A percentile compares a stretch with the other conserved stretches of the same genome.
Evolutionary conservation across 2,329 filamentous ascomycete genomes (phyloP).

Genomic region (Colletotrichum echinochloae): DNA sequence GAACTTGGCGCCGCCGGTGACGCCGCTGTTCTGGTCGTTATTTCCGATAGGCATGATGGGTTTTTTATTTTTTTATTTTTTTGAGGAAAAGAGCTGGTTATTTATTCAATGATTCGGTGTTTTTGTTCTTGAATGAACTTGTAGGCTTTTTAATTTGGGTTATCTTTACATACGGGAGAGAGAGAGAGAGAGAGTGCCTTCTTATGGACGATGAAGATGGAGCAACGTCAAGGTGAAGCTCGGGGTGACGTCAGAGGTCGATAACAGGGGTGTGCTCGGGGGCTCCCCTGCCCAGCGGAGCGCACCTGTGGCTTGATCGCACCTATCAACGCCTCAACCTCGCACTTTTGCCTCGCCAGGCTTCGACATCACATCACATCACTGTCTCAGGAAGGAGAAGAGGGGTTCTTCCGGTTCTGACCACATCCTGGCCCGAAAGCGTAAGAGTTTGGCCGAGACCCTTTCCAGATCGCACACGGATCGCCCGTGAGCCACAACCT

Average conservation of each 20-base stretch:
- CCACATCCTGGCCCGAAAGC: constrained; percentile 15
- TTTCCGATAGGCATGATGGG: constrained; percentile 43
- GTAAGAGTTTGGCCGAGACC: not conserved
- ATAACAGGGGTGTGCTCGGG: not conserved
- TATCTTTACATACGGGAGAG: not conserved
- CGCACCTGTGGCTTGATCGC: constrained; percentile 27
- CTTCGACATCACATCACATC: constrained; percentile 37
- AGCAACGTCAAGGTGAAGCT: not conserved
- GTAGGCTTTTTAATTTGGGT: not conserved
- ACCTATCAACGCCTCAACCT: constrained; percentile 30
- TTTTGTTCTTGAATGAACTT: constrained; percentile 12
- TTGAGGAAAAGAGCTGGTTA: not conserved
- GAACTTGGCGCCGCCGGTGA: constrained; percentile 53
- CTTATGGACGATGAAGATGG: constrained; percentile 5
- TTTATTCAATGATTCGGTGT: not conserved
- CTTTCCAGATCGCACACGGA: not conserved
- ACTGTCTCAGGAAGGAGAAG: constrained; percentile 5
- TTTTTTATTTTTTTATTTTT: constrained; percentile 26
- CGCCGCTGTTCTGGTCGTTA: constrained; percentile 42
- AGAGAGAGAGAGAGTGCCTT: not conserved
- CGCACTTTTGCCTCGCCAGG: not conserved
- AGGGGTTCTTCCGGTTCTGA: constrained; percentile 1
- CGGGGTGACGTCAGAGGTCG: constrained; percentile 23
- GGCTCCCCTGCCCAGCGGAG: constrained; percentile 8
- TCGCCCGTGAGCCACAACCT: not conserved